Evolutionary conservation across 352 stramenopile species (phyloP), one percentile per base, ranked within the genome.

Genomic region (Pythium brassicae): DNA sequence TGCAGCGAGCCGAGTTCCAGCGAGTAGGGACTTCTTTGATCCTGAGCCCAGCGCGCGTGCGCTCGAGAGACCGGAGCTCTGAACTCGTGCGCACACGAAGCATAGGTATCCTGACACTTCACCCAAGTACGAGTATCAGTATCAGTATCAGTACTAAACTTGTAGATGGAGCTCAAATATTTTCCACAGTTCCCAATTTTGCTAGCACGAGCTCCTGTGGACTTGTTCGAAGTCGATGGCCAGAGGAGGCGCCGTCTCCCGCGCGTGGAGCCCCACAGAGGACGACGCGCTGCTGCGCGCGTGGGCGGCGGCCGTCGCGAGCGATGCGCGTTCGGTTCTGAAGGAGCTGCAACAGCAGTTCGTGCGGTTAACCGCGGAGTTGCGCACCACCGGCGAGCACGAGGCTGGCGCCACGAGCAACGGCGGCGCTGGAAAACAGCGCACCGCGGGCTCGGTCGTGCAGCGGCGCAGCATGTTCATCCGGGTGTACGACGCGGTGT

Each of bases 241-340:
- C 32, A 37, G 32, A 37, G 14, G 32, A 37, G 32, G 32, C 32
- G 32, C 32, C 37, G 17, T 43, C 37, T 8, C 14, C 14, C 37
- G 17, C 37, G 11, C 43, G 43, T 56, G 50, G 50, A 47, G 23
- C 37, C 3, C 35, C 15, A 25, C 23, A 2, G 50, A 56, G 50
- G 50, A 56, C 17, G 50, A 47, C 37, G 50, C 50, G 50, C 39
- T 56, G 23, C 35, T 56, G 35, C 50, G 50, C 50, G 50, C 50
- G 37, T 56, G 35, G 50, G 35, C 35, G 22, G 39, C 19, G 8
- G 50, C 44, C 14, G 50, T 39, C 14, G 37, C 3, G 37, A 37
- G 32, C 6, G 32, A 39, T n/a, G 14, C 37, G 37, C 37, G 37
- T 1, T 43, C 37, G 37, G 9, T 43, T 17, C 19, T 11, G 19